Evolutionary conservation across 176 grass and related monocot species (phyloP).

Genomic region (Cenchrus purpureus): DNA sequence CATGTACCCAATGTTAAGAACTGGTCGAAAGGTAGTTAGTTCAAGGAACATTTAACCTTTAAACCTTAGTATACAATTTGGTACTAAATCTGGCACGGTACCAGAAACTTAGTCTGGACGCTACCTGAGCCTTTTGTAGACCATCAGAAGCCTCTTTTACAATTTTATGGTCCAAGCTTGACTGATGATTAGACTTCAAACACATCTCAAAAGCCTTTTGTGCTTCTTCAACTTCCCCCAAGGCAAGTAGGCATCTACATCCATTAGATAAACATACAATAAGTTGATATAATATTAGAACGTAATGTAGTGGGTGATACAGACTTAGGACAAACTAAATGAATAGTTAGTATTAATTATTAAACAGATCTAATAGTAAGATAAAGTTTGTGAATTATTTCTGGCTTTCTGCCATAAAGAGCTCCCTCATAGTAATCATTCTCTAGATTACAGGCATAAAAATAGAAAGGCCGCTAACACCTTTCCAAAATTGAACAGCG

Average conservation of each 20-base stretch:
- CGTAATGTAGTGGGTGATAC: neutral
- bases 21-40: conserved; percentile 4
- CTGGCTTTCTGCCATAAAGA: neutral
- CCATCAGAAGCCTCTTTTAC: conserved; percentile 74
- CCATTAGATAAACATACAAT: conserved; percentile 40
- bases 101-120: neutral
- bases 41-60: neutral
- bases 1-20: conserved; percentile 30
- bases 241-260: conserved; percentile 75
- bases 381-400: neutral
- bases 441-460: conserved; percentile 8
- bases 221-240: conserved; percentile 83
- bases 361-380: neutral
- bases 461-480: neutral
- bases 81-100: neutral
- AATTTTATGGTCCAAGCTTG: conserved; percentile 58
- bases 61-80: neutral
- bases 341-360: neutral
- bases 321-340: conserved; percentile 23
- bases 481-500: neutral
- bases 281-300: conserved; percentile 31
- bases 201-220: conserved; percentile 70
- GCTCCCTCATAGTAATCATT: neutral
- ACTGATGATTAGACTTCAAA: conserved; percentile 62
- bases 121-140: conserved; percentile 76